Evolutionary conservation across 345 rosid genomes (phyloP).

Genomic region (Ricinus communis): DNA sequence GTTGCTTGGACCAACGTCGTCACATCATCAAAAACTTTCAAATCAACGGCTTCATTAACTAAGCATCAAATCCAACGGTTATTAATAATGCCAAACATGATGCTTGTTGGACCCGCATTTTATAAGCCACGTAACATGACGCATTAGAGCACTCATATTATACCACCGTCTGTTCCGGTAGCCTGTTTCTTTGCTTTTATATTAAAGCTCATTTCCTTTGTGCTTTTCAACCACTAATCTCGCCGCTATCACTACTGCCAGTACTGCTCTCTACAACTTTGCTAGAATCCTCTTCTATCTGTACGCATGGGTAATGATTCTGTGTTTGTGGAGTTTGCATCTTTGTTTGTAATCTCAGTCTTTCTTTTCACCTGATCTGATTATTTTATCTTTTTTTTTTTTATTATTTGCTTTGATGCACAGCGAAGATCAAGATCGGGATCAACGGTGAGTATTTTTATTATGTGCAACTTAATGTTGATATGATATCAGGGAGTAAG

Average conservation of each 20-base stretch:
- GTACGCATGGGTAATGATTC: slow-evolving; percentile 18
- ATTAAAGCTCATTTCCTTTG: not conserved
- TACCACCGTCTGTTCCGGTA: slow-evolving; percentile 11
- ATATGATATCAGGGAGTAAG: not conserved
- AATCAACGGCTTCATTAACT: not conserved
- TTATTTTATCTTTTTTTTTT: not conserved
- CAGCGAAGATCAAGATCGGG: slow-evolving; percentile 27
- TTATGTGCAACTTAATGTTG: not conserved
- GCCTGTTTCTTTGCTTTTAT: not conserved
- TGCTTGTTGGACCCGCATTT: not conserved
- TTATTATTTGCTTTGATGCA: not conserved
- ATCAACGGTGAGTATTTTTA: slow-evolving; percentile 17
- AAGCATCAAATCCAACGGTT: slow-evolving; percentile 4
- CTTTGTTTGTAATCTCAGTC: not conserved
- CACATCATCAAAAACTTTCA: not conserved
- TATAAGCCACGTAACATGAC: too few relatives aligned
- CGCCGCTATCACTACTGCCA: not conserved
- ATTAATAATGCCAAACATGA: not conserved
- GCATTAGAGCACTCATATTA: not conserved
- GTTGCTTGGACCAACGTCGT: slow-evolving; percentile 8
- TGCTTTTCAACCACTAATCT: not conserved
- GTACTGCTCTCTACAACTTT: not conserved
- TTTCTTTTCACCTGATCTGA: slow-evolving; percentile 3
- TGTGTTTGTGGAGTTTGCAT: not conserved
- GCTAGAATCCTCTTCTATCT: not conserved